Percentiles rank a stretch among this genome's conserved stretches.
Evolutionary conservation across 2,329 filamentous ascomycete genomes (phyloP).

Genomic region (Pyrenophora tritici-repentis): DNA sequence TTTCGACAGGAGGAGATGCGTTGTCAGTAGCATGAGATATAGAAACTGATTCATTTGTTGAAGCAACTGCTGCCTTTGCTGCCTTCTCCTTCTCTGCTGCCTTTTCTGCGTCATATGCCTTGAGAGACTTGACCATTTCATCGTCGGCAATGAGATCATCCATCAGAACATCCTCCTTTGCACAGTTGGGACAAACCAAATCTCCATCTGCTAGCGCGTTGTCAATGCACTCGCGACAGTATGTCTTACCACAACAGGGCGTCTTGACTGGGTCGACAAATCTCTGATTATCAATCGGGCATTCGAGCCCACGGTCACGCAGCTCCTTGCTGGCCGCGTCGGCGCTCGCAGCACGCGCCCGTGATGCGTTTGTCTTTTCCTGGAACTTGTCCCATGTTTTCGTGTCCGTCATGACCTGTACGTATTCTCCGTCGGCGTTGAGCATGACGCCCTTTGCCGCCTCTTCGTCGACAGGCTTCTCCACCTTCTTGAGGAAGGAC

Average conservation of each 20-base stretch:
- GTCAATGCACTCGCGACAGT: conserved; percentile 99
- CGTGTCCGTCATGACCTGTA: conserved; percentile 94
- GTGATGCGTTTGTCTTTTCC: conserved; percentile 86
- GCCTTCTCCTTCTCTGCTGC: conserved; percentile 46
- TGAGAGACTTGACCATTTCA: conserved; percentile 77
- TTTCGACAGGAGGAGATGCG: conserved; percentile 25
- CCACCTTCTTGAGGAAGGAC: conserved; percentile 92
- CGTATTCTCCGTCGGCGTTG: conserved; percentile 95
- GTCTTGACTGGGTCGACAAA: conserved; percentile 99
- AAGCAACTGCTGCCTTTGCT: conserved; percentile 34
- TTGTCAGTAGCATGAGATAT: conserved; percentile 16
- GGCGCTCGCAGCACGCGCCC: conserved; percentile 78
- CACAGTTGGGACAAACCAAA: conserved; percentile 91
- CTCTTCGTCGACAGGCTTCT: conserved; percentile 87
- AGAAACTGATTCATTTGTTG: conserved; percentile 26
- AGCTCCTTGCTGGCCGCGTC: conserved; percentile 82
- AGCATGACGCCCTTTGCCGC: conserved; percentile 92
- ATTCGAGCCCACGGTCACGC: conserved; percentile 86
- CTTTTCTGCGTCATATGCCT: conserved; percentile 68
- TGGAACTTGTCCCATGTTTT: conserved; percentile 97
- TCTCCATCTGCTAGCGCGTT: conserved; percentile 98
- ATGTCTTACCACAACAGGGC: conserved; percentile 96
- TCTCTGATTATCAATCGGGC: conserved; percentile 95
- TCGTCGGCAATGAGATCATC: conserved; percentile 80
- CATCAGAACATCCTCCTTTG: conserved; percentile 87